Evolutionary conservation across 1,284 basidiomycete genomes (phyloP).

Genomic region (Marasmius sp.): DNA sequence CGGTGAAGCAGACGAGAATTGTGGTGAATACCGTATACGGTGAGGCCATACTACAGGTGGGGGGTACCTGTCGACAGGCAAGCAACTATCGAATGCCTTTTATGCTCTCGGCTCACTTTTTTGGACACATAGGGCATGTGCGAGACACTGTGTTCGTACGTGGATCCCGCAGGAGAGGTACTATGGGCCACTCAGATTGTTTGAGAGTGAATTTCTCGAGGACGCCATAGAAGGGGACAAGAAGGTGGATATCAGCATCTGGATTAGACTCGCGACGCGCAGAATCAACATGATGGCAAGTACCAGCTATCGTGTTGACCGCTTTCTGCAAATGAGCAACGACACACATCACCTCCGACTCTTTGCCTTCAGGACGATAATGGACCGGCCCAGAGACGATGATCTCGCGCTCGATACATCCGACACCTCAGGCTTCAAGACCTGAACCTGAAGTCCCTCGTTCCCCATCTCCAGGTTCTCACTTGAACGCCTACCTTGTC

Average conservation of each 20-base stretch:
- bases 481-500: no score
- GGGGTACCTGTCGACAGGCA: constrained; percentile 61
- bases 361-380: no score
- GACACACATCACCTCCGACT: no score
- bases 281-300: constrained; percentile 74
- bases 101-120: background rate
- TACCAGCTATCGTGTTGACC: no score
- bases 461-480: no score
- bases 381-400: no score
- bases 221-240: background rate
- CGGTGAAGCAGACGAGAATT: constrained; percentile 55
- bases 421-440: no score
- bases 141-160: constrained; percentile 44
- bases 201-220: constrained; percentile 36
- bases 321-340: no score
- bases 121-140: constrained; percentile 36
- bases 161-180: constrained; percentile 58
- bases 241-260: background rate
- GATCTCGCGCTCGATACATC: no score
- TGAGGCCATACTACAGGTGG: constrained; percentile 66
- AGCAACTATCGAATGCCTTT: background rate
- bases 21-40: constrained; percentile 68
- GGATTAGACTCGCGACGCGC: constrained; percentile 66
- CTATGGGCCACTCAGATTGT: constrained; percentile 53
- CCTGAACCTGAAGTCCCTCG: no score